Percentiles rank a stretch among this genome's conserved stretches.
Conservation (phyloP, 495 filamentous ascomycete species). For the Trichoderma orchidacearum region DNA sequence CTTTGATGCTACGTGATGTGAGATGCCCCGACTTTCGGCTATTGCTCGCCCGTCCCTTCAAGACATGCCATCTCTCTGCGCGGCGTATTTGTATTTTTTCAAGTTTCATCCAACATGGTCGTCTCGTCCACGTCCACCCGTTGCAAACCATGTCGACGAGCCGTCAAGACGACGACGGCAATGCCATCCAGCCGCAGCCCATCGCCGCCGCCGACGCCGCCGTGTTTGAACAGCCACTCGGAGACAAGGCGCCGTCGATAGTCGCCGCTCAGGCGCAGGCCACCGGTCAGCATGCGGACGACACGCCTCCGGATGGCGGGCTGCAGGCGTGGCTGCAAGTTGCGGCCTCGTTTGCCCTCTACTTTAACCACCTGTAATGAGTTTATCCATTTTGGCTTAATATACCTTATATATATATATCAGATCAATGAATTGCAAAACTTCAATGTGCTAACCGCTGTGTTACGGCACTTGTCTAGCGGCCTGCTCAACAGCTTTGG, state of each 20-base stretch:
- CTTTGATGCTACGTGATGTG: too few species aligned
- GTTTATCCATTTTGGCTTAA: too few species aligned
- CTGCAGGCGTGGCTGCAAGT: conserved; percentile 2
- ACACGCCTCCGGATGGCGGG: conserved; percentile 7
- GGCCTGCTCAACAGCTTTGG: conserved; percentile 19
- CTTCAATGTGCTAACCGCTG: not conserved
- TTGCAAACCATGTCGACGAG: not conserved
- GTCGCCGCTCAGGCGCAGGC: not conserved
- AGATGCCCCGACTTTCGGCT: too few species aligned
- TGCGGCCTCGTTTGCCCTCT: not conserved
- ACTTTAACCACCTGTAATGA: conserved; percentile 3
- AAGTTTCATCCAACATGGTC: too few species aligned
- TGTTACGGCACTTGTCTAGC: conserved; percentile 17
- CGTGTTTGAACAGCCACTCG: not conserved
- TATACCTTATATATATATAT: too few species aligned
- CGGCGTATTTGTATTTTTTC: too few species aligned
- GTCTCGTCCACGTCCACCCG: not conserved
- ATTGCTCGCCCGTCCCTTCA: too few species aligned
- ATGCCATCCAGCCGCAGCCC: not conserved
- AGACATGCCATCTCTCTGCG: too few species aligned
- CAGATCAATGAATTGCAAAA: too few species aligned
- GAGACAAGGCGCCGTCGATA: not conserved
- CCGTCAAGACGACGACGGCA: not conserved
- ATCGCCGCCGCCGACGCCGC: not conserved
- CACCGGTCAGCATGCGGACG: not conserved